phyloP scores from a whole-genome alignment of 257 asterid genomes.

The Przewalskia tangutica region DNA sequence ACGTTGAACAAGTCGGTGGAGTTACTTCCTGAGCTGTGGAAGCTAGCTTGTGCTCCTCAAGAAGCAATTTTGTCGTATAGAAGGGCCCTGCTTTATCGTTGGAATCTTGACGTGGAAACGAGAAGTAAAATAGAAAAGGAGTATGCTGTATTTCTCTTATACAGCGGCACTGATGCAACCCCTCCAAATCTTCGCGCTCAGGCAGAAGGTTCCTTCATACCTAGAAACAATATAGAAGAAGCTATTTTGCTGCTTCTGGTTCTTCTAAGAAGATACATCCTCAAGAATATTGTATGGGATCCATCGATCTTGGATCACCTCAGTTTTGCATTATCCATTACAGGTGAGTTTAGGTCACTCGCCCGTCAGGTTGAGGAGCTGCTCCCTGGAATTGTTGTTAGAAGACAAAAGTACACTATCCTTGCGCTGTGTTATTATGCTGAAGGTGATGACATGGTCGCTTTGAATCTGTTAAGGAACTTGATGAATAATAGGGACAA shows the following conservation, averaged over 20 bases:
- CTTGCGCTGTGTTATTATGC: slow-evolving; percentile 65
- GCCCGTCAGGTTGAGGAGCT: slow-evolving; percentile 71
- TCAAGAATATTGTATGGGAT: slow-evolving; percentile 49
- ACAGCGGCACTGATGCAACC: slow-evolving; percentile 67
- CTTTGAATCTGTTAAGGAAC: slow-evolving; percentile 63
- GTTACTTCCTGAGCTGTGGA: slow-evolving; percentile 80
- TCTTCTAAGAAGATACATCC: slow-evolving; percentile 33
- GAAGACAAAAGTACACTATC: slow-evolving; percentile 41
- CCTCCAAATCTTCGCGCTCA: slow-evolving; percentile 86
- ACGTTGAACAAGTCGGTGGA: slow-evolving; percentile 67
- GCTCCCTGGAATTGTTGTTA: slow-evolving; percentile 39
- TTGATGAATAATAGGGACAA: slow-evolving; percentile 49
- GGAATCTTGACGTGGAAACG: slow-evolving; percentile 63
- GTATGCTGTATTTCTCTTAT: slow-evolving; percentile 68
- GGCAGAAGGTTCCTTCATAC: slow-evolving; percentile 61
- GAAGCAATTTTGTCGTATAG: slow-evolving; percentile 61
- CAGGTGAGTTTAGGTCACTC: slow-evolving; percentile 46
- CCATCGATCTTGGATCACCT: slow-evolving; percentile 73
- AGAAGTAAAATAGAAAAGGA: slow-evolving; percentile 59
- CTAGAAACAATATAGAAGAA: slow-evolving; percentile 72
- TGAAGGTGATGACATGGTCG: slow-evolving; percentile 44
- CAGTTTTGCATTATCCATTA: slow-evolving; percentile 58
- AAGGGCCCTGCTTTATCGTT: slow-evolving; percentile 64
- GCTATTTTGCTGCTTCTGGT: slow-evolving; percentile 66
- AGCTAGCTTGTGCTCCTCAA: slow-evolving; percentile 49